Base-by-base conservation (phyloP, 768 basidiomycete genomes). In the Russula brevipes region DNA sequence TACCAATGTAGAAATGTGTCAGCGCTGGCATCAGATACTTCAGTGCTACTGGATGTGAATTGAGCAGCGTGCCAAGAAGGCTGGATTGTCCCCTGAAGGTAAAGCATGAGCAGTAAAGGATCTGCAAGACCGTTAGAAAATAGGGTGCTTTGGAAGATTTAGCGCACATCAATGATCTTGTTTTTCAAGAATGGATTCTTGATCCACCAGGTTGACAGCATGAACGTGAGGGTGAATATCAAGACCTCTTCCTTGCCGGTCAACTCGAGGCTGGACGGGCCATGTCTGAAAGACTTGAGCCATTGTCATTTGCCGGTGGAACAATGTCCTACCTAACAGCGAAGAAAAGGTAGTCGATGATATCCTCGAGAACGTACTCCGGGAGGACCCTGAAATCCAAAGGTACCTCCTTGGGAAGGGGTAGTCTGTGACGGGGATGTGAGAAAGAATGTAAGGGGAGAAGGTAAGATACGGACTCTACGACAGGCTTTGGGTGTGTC, bases 121-220 rank as follows among this genome's bases (percentile, higher is more conserved):
- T 85, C 88, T 93, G 68, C 5, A 11, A 9, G 44, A 51, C 55
- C 0, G 30, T 70, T 33, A 57, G 66, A 46, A 54, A 30, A 38
- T 7, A 46, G 14, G 53, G 14, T 19, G 5, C 16, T 39, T n/a
- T 45, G 24, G 41, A 33, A 39, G 36, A 54, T 45, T 35, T 33
- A 5, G 74, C 80, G 49, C 66, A 94, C 93, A 72, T 97, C 91
- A 67, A 98, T 94, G 64, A 98, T 89, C 75, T 98, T 96, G 19
- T 93, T 85, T 75, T 98, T 98, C 69, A 99, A 73, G 80, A 96
- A 98, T 0, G 97, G 97, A 69, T 98, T 99, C 79, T 97, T 97
- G 80, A 99, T 95, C 73, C 94, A 98, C 84, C 92, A 94, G 0
- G 95, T 96, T 42, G 92, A 94, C 6, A 88, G 85, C 64, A 99